These are phyloP conservation scores for Kuraishia floccosa DNA, from an alignment of 805 yeast genomes.

Conservation along the genomic window DNA sequence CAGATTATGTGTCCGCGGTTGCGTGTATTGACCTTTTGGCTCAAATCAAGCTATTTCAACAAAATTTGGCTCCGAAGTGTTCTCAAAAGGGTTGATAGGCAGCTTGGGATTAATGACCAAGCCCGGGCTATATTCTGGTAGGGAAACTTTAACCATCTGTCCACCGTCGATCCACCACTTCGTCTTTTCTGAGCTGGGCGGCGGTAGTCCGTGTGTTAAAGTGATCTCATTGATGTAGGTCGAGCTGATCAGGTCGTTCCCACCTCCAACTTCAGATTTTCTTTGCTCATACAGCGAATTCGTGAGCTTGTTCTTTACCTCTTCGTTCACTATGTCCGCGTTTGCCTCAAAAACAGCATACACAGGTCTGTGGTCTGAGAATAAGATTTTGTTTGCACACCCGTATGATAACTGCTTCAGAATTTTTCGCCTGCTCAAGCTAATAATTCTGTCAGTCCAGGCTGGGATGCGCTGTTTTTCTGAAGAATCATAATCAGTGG, in stretches of 20 bases:
- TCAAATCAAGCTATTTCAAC: too few relatives aligned
- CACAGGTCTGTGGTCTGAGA: slow-evolving; percentile 82
- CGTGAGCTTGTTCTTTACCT: slow-evolving; percentile 34
- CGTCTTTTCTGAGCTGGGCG: slow-evolving; percentile 72
- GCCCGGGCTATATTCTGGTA: slow-evolving; percentile 31
- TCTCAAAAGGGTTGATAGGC: slow-evolving; percentile 64
- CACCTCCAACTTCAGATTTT: slow-evolving; percentile 31
- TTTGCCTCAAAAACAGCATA: slow-evolving; percentile 50
- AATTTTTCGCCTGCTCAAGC: slow-evolving; percentile 35
- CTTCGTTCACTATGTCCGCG: slow-evolving; percentile 57
- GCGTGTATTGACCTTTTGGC: too few relatives aligned
- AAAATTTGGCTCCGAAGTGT: slow-evolving; percentile 41
- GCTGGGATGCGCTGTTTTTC: slow-evolving; percentile 92
- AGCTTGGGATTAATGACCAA: slow-evolving; percentile 49
- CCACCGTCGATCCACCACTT: slow-evolving; percentile 95
- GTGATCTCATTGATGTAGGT: slow-evolving; percentile 15
- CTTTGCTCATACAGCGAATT: slow-evolving; percentile 42
- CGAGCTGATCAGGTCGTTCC: slow-evolving; percentile 19
- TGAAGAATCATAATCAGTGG: slow-evolving; percentile 71
- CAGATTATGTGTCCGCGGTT: too few relatives aligned
- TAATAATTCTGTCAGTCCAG: slow-evolving; percentile 85
- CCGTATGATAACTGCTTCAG: slow-evolving; percentile 46
- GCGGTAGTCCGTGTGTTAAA: slow-evolving; percentile 46
- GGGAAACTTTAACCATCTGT: slow-evolving; percentile 53
- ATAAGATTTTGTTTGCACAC: slow-evolving; percentile 37